Evolutionary conservation across 2,329 filamentous ascomycete species (phyloP), one percentile per base, ranked within the genome.

Genomic region (Microsporum ferrugineum): DNA sequence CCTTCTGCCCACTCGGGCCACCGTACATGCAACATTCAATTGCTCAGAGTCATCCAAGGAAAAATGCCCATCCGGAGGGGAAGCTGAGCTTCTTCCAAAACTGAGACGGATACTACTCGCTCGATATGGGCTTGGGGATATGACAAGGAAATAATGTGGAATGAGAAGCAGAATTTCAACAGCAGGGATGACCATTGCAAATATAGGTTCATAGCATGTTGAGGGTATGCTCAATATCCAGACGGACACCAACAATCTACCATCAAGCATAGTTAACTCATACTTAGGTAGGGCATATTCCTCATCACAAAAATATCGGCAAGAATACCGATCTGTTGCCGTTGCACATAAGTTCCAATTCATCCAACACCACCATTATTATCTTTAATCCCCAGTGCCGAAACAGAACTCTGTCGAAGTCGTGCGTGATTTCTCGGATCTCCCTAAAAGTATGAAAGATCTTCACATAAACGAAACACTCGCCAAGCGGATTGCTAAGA

Each of bases 391-490:
- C 12, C 68, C 68, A 8, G 79, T 78, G 0, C 73, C 76, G 2
- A 65, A 76, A 7, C 77, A 80, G 65, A 80, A 80, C 65, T 78
- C 73, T 51, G 73, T 80, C 36, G 71, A 76, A 61, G 78, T 80
- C 2, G 70, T 76, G 59, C 70, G 74, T 12, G 76, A 81, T 68
- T 86, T 84, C 69, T 80, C 80, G 65, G 82, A 86, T 65, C 75
- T 83, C 62, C 64, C 69, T 2, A 65, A 69, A 5, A 75, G 71
- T 43, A 72, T 78, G 60, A 62, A 76, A 2, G 68, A 70, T 3
- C 66, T 79, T 3, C 66, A 76, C 29, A 63, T 63, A 5, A 65
- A 79, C 61, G 71, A 71, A 3, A 65, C 70, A 2, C 67, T 71
- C 7, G 77, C 78, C 0, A 67, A 74, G 62, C 67, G 65, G 29